Evolutionary conservation across 1,284 basidiomycete genomes (phyloP), one percentile per base, ranked within the genome.

Genomic region (Marasmius oreades): DNA sequence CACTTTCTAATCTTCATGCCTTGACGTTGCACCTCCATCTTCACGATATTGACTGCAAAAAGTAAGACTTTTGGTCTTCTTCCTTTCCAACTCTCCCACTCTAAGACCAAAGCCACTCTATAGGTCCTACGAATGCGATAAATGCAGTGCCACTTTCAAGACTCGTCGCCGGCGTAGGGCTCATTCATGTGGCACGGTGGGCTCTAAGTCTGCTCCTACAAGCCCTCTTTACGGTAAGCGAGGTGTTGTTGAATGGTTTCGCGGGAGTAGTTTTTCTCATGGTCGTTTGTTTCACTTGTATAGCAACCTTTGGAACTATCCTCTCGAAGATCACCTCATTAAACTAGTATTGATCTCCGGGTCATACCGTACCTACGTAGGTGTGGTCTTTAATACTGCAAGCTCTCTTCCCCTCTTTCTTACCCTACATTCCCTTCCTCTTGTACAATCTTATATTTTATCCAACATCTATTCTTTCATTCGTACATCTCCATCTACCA

Each of bases 1-100:
- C 75, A 3, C 66, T 86, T 14, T 66, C 67, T 8, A 72, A 74
- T 52, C 72, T 79, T 47, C 71, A 74, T 58, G 77, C 78, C 44
- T 73, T 87, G 51, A 75, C 77, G 53, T 78, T 73, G 60, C 85
- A 87, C 63, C 68, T 86, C 42, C 79, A 84, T 59, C 78, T 86
- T 24, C 84, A 87, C 64, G 77, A 82, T 62, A 75, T 85, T 45
- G 69, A 74, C 36, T 74, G 76, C 52, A 37, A 53, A 16, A 48
- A 51, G 55, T 56, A 52, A 8, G 55, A 63, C 42, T 51, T 53
- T 34, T 58, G 11, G 22, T 31, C 24, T 31, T 31, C 28, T 4
- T 4, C 47, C 31, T 24, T 20, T 20, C 37, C 28, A 33, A 8
- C 24, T 34, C 24, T 52, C 28, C 37, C 10, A 43, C n/a, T 20